Evolutionary conservation across 208 protist species (phyloP).

Genomic region (Trypanosoma melophagium): DNA sequence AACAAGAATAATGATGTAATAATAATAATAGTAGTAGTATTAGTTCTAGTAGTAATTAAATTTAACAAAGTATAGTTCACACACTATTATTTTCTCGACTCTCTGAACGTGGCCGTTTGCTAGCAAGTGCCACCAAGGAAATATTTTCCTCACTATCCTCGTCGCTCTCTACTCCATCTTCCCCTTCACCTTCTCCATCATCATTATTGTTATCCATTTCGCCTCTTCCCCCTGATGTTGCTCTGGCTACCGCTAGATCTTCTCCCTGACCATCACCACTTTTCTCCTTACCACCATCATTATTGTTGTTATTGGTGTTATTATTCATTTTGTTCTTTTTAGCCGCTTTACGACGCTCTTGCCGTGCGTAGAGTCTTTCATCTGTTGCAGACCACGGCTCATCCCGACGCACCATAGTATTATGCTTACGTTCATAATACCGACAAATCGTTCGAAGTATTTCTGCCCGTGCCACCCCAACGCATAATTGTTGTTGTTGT

Average conservation of each 20-base stretch:
- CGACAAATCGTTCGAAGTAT: slow-evolving; percentile 69
- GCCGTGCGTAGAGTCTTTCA: slow-evolving; percentile 55
- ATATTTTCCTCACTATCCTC: slow-evolving; percentile 1
- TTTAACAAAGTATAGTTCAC: neutral
- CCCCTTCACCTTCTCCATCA: neutral
- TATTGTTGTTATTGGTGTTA: neutral
- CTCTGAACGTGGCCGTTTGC: slow-evolving; percentile 1
- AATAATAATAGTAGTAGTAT: too few species aligned
- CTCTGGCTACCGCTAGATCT: neutral
- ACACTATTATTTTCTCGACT: neutral
- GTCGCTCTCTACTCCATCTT: slow-evolving; percentile 4
- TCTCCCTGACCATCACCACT: neutral
- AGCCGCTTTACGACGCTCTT: neutral
- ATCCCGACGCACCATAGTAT: slow-evolving; percentile 49
- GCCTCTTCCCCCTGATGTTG: too few species aligned
- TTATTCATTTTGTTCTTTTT: neutral
- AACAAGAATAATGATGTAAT: too few species aligned
- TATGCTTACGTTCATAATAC: slow-evolving; percentile 71
- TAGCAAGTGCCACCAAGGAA: slow-evolving; percentile 2
- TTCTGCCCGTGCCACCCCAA: slow-evolving; percentile 63
- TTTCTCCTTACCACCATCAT: neutral
- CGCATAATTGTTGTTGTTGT: slow-evolving; percentile 56
- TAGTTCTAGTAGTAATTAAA: too few species aligned
- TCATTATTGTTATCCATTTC: neutral
- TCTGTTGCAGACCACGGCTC: slow-evolving; percentile 69